Percentiles rank a stretch among this genome's conserved stretches.
Conservation (phyloP, 1,284 basidiomycete species). For the Cutaneotrichosporon daszewskae region DNA sequence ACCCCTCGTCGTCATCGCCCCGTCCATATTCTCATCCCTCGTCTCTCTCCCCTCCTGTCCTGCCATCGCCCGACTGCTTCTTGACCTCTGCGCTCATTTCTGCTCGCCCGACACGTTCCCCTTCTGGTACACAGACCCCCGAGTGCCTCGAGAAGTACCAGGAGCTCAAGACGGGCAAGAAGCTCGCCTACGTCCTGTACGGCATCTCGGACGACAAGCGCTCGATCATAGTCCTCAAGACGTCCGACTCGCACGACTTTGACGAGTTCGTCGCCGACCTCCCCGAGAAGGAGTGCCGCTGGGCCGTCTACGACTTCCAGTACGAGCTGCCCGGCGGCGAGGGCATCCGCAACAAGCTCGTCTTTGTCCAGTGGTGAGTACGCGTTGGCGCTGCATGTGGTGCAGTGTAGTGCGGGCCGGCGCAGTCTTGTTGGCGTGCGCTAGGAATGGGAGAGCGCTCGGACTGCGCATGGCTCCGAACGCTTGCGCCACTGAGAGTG, state of each 20-base stretch:
- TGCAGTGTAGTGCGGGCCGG: not conserved
- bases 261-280: slow-evolving; percentile 72
- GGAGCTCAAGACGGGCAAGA: slow-evolving; percentile 76
- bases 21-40: not conserved
- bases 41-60: not conserved
- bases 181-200: slow-evolving; percentile 83
- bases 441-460: no score
- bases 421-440: not conserved
- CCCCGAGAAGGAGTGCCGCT: slow-evolving; percentile 72
- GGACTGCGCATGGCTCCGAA: no score
- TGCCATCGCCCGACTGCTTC: no score
- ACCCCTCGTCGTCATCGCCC: not conserved
- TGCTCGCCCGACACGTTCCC: no score
- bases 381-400: not conserved
- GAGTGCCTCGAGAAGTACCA: slow-evolving; percentile 63
- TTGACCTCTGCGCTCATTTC: no score
- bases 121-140: slow-evolving; percentile 31
- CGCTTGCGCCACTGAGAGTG: no score
- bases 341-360: slow-evolving; percentile 84
- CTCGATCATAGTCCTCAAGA: slow-evolving; percentile 72
- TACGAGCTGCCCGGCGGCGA: slow-evolving; percentile 69
- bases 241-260: slow-evolving; percentile 54
- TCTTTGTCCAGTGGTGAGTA: slow-evolving; percentile 72
- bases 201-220: slow-evolving; percentile 60
- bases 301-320: slow-evolving; percentile 90